These are phyloP conservation scores for Claviceps quebecensis DNA, from an alignment of 2,329 filamentous ascomycete genomes.

Conservation along the genomic window DNA sequence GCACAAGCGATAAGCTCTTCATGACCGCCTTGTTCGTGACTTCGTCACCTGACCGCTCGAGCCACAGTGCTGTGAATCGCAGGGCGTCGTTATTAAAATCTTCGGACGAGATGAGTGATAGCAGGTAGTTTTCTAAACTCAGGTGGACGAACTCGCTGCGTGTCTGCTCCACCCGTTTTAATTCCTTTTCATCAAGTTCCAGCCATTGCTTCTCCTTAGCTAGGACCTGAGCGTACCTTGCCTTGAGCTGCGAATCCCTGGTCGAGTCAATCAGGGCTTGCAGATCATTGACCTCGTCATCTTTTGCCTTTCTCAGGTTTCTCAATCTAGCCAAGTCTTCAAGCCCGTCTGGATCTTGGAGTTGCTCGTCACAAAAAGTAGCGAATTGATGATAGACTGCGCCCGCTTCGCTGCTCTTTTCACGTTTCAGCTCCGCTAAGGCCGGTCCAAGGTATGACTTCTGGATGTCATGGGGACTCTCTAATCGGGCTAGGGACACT, in stretches of 20 bases:
- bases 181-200: conserved; percentile 77
- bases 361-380: conserved; percentile 83
- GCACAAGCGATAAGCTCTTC: conserved; percentile 56
- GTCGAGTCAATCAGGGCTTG: conserved; percentile 42
- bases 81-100: conserved; percentile 80
- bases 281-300: conserved; percentile 64
- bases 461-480: conserved; percentile 84
- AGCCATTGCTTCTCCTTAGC: conserved; percentile 75
- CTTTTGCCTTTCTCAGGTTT: conserved; percentile 66
- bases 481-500: conserved; percentile 75
- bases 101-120: conserved; percentile 73
- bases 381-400: conserved; percentile 92
- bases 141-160: conserved; percentile 74
- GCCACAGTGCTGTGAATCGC: conserved; percentile 86
- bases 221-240: conserved; percentile 45
- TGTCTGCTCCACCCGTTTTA: conserved; percentile 60
- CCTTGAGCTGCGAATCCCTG: conserved; percentile 37
- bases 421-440: conserved; percentile 62
- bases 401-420: conserved; percentile 56
- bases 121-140: conserved; percentile 84
- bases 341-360: conserved; percentile 71
- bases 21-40: conserved; percentile 65
- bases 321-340: conserved; percentile 75
- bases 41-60: conserved; percentile 67
- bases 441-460: conserved; percentile 74